Evolutionary conservation across 116 monocot species (phyloP).

Genomic region (Iris pallida): DNA sequence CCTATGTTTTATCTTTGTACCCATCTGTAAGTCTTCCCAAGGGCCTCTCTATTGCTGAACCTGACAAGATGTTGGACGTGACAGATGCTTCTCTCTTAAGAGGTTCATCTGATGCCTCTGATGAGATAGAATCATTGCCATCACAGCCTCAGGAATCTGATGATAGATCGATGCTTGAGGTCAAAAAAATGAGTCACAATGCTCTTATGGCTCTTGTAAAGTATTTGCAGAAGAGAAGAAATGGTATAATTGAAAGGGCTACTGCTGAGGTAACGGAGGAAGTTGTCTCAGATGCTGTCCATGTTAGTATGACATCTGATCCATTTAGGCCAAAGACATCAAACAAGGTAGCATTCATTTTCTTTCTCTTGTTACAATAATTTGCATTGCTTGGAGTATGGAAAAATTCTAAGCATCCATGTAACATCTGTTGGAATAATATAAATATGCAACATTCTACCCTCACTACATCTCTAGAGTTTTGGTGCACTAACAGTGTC

Average conservation of each 20-base stretch:
- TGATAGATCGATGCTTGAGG: constrained; percentile 62
- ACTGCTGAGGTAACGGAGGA: constrained; percentile 94
- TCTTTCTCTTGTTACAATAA: neutral
- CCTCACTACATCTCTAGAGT: too few species aligned
- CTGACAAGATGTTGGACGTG: constrained; percentile 45
- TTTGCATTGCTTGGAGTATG: neutral
- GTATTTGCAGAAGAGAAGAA: constrained; percentile 90
- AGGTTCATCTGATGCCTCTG: constrained; percentile 72
- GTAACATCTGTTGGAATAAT: too few species aligned
- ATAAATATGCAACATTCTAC: too few species aligned
- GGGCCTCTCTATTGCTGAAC: constrained; percentile 22
- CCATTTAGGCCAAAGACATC: constrained; percentile 45
- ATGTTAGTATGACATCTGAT: constrained; percentile 43
- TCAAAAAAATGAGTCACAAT: constrained; percentile 81
- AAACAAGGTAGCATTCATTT: constrained; percentile 49
- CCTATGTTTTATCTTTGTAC: constrained; percentile 79
- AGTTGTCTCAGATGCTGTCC: constrained; percentile 84
- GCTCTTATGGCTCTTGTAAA: constrained; percentile 78
- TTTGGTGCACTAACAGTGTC: too few species aligned
- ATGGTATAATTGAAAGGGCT: constrained; percentile 81
- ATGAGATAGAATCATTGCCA: constrained; percentile 61
- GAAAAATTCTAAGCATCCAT: too few species aligned
- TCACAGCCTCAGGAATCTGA: constrained; percentile 55
- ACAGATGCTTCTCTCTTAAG: constrained; percentile 57
- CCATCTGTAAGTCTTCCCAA: constrained; percentile 84